A percentile compares a stretch with the other conserved stretches of the same genome.
These are phyloP conservation scores for Gossypium stocksii DNA, from an alignment of 345 rosid genomes.

Conservation along the genomic window DNA sequence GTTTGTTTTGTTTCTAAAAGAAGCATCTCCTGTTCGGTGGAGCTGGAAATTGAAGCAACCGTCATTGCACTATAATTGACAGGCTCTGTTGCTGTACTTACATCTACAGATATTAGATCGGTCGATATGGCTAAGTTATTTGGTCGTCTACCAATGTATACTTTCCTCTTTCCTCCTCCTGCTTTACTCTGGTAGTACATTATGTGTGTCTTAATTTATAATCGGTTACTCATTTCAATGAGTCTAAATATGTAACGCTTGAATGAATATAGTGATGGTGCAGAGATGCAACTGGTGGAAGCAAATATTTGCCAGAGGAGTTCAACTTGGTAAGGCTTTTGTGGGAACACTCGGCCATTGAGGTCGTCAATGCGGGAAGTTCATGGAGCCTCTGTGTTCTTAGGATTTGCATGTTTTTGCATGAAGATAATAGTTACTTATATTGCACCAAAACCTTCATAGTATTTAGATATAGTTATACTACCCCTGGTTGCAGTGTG, in stretches of 20 bases:
- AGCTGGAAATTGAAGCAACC: not conserved
- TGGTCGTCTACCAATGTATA: not conserved
- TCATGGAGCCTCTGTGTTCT: not conserved
- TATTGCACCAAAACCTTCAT: no score
- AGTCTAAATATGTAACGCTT: not conserved
- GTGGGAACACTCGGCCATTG: not conserved
- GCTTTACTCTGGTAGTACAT: not conserved
- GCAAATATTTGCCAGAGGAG: conserved; percentile 1
- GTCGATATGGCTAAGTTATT: not conserved
- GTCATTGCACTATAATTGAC: not conserved
- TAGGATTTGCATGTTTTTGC: not conserved
- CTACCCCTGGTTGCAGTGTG: not conserved
- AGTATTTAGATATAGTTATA: no score
- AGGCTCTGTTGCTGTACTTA: not conserved
- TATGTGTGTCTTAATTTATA: not conserved
- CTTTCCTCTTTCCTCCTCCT: not conserved
- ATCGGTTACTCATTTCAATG: not conserved
- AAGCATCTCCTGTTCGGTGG: not conserved
- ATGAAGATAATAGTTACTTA: no score
- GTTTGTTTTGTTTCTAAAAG: not conserved
- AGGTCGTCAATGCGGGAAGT: not conserved
- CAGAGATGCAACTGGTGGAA: not conserved
- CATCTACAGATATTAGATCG: not conserved
- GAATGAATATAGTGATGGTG: not conserved
- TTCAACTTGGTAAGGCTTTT: not conserved